Evolutionary conservation across 2,329 filamentous ascomycete genomes (phyloP).

Genomic region (Penicillium italicum): DNA sequence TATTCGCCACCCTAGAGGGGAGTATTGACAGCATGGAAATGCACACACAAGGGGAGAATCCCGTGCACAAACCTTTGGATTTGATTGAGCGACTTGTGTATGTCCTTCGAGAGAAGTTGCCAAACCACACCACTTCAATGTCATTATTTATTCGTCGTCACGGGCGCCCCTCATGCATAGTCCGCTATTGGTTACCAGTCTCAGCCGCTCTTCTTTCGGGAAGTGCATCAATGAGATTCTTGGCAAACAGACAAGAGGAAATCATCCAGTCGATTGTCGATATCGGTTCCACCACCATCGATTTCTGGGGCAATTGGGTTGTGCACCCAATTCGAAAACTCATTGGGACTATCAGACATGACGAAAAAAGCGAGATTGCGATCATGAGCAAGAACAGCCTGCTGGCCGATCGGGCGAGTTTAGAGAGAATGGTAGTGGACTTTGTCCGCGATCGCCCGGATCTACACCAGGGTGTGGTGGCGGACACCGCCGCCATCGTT

Average conservation of each 20-base stretch:
- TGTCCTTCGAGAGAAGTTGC: slow-evolving; percentile 67
- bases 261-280: slow-evolving; percentile 77
- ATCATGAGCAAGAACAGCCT: slow-evolving; percentile 94
- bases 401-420: slow-evolving; percentile 80
- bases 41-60: slow-evolving; percentile 6
- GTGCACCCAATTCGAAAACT: slow-evolving; percentile 79
- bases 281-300: slow-evolving; percentile 71
- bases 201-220: slow-evolving; percentile 71
- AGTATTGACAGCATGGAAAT: slow-evolving; percentile 51
- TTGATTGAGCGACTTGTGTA: slow-evolving; percentile 40
- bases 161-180: slow-evolving; percentile 69
- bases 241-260: slow-evolving; percentile 70
- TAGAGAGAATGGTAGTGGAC: slow-evolving; percentile 97
- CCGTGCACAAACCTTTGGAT: slow-evolving; percentile 42
- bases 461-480: slow-evolving; percentile 43
- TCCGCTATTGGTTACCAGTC: slow-evolving; percentile 86
- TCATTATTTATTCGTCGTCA: slow-evolving; percentile 57
- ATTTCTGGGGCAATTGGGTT: slow-evolving; percentile 97
- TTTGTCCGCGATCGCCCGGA: slow-evolving; percentile 82
- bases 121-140: slow-evolving; percentile 60
- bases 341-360: slow-evolving; percentile 87
- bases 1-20: slow-evolving; percentile 58
- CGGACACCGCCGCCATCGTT: slow-evolving; percentile 70
- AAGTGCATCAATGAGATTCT: slow-evolving; percentile 76
- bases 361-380: slow-evolving; percentile 87